Evolutionary conservation across 371 early-diverging fungal genomes (phyloP), one percentile per base, ranked within the genome.

Genomic region (Saksenaea vasiformis): DNA sequence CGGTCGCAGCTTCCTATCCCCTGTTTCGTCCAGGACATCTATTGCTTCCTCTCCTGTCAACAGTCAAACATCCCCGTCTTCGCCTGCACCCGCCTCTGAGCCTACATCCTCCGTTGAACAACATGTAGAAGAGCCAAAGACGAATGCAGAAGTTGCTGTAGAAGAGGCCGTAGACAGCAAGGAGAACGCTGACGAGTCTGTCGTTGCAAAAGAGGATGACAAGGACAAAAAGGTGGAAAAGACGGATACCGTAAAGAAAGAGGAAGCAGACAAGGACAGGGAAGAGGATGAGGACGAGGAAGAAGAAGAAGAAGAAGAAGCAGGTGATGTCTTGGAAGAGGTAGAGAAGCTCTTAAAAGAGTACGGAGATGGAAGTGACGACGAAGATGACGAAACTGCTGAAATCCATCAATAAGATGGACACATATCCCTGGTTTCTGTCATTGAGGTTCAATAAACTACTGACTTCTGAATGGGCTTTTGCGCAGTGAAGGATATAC

Each of bases 171-270:
- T 51, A 31, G 24, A 17, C 7, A 15, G 5, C 19, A 13, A 65
- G 1, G 44, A 56, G 14, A 56, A 62, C 22, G 60, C 60, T 55
- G 43, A 69, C 35, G 55, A 24, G 24, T 13, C 15, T n/a, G 47
- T 60, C 7, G 22, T 19, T 5, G 41, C 17, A 22, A 28, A 61
- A 54, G 28, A 44, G 28, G 17, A 60, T 28, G 44, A 60, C 15
- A 56, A 67, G n/a, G 60, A 56, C 28, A 36, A 31, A 35, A 63
- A 62, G 28, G 56, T 39, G 9, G 24, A 67, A 66, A 41, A 64
- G 15, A 74, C 80, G 34, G 70, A 88, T 37, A 88, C 89, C 61
- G 61, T 39, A 17, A 69, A 86, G 13, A 64, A 89, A 10, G 77
- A 79, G 57, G 85, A 85, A 61, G 86, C 78, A 65, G 79, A 84